These are phyloP conservation scores for Penicillium sp. DNA, from an alignment of 2,329 filamentous ascomycete species.

Conservation along the genomic window DNA sequence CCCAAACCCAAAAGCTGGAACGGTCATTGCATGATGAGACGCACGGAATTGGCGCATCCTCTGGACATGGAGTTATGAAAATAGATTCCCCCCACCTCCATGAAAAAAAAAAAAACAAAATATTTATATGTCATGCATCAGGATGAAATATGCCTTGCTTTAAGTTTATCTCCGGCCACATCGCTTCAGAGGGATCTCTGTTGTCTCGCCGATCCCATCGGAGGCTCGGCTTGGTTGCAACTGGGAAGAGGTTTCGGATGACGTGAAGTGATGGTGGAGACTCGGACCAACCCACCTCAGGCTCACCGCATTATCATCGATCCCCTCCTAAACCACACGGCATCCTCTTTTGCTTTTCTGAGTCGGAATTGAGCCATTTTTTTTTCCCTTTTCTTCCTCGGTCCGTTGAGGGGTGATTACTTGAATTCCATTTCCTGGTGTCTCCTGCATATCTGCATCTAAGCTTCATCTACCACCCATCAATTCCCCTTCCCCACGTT, in stretches of 20 bases:
- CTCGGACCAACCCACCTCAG: conserved; percentile 13
- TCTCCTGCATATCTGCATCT: not conserved
- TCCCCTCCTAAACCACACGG: not conserved
- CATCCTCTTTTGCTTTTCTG: not conserved
- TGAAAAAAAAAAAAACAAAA: too few relatives aligned
- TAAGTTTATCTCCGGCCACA: too few relatives aligned
- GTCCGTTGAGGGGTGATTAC: too few relatives aligned
- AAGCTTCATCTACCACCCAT: not conserved
- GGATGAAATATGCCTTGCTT: too few relatives aligned
- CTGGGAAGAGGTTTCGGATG: conserved; percentile 14
- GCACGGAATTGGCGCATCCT: too few relatives aligned
- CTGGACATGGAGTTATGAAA: too few relatives aligned
- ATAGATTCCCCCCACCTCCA: too few relatives aligned
- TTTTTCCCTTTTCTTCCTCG: conserved; percentile 1
- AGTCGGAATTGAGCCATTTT: not conserved
- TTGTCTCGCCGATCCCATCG: not conserved
- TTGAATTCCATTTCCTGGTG: not conserved
- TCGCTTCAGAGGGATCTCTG: too few relatives aligned
- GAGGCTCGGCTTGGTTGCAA: not conserved
- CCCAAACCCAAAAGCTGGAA: not conserved
- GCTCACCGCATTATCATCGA: conserved; percentile 18
- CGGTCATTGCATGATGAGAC: not conserved
- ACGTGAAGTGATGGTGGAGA: conserved; percentile 20
- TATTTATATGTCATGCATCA: too few relatives aligned
- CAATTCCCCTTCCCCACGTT: not conserved